Evolutionary conservation across 1,284 basidiomycete genomes (phyloP), one percentile per base, ranked within the genome.

Genomic region (Ustilago curta): DNA sequence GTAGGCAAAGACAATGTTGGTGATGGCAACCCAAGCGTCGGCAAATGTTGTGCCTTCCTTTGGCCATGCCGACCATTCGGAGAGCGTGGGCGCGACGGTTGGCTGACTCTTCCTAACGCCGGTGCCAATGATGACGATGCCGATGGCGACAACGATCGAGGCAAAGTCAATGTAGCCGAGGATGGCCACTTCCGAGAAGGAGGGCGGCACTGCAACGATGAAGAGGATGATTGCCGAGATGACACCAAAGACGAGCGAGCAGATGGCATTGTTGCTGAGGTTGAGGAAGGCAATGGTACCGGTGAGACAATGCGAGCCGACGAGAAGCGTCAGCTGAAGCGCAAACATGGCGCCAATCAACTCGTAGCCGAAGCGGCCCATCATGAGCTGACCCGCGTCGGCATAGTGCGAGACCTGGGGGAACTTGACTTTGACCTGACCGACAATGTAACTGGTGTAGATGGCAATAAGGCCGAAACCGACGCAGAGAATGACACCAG

Each of bases 1-100:
- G 66, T 80, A 82, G 57, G 80, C 80, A 35, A 82, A 80, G 47
- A 70, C 67, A 18, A 82, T 79, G 59, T 82, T 80, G 55, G 79
- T 81, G 39, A 80, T 55, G 7, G 74, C 76, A 19, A 70, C 25
- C 68, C 74, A 72, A 19, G 72, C 77, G 18, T 75, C 64, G 35
- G 72, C 70, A 29, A 79, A 79, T 4, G 76, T 71, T 55, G 67
- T 70, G 45, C 71, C 70, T 32, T 59, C 58, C 59, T 67, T 72
- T 23, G 75, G 77, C 69, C 73, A 80, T 1, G 71, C 72, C 11
- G 71, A 69, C 80, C 80, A 82, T 31, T 74, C 49, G 23, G 68
- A 66, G 25, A 53, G 59, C 7, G 23, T 42, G 37, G 75, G 54
- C 18, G 76, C 55, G 2, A 65, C 72, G 6, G 56, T 23, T 25